Conservation (phyloP, 2,329 filamentous ascomycete species). For the Apiospora sp. region DNA sequence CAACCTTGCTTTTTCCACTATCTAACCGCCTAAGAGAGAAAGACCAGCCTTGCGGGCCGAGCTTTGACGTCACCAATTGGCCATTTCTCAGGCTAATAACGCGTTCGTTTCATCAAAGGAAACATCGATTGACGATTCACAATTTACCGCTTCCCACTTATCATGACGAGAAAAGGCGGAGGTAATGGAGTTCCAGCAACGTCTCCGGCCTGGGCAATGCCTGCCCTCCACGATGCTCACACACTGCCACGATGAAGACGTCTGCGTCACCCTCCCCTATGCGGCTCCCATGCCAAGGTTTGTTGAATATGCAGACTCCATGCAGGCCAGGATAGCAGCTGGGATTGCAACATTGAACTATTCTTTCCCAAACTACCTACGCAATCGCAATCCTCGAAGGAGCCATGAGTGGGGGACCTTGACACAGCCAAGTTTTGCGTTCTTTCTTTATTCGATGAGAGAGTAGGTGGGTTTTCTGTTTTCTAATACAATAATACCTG, state of each 20-base stretch:
- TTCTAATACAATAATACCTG: background rate
- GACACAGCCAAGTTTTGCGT: conserved; percentile 5
- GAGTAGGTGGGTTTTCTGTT: background rate
- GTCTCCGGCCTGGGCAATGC: background rate
- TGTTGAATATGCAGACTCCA: background rate
- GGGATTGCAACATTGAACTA: background rate
- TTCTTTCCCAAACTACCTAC: conserved; percentile 12
- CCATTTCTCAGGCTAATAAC: background rate
- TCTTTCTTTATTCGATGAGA: background rate
- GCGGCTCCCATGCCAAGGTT: conserved; percentile 5
- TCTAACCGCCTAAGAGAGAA: background rate
- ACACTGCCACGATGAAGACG: background rate
- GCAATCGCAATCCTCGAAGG: conserved; percentile 9
- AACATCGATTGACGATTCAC: conserved; percentile 15
- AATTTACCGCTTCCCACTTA: conserved; percentile 7
- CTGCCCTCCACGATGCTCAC: background rate
- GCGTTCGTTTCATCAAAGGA: conserved; percentile 5
- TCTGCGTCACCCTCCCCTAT: background rate
- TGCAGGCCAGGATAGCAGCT: background rate
- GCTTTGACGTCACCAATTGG: conserved; percentile 20
- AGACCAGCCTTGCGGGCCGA: conserved; percentile 13
- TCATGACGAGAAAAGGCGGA: conserved; percentile 11
- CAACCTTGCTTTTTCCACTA: conserved; percentile 10
- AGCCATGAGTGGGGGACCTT: conserved; percentile 7
- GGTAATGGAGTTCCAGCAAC: background rate